Evolutionary conservation across 75 land plant species (phyloP).

Genomic region (Selaginella tamariscina): DNA sequence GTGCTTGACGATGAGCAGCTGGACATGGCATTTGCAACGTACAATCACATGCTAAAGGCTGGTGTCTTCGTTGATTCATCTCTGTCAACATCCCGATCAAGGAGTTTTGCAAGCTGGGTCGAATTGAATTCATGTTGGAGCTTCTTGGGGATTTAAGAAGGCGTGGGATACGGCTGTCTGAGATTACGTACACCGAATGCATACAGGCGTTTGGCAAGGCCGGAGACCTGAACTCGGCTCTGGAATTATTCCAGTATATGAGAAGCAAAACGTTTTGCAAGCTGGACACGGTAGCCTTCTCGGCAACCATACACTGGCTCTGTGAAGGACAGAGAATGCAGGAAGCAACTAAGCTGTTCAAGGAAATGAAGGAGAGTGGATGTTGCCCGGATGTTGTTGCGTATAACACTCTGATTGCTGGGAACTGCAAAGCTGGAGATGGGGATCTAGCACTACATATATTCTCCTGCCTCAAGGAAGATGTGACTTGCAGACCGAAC

Average conservation of each 20-base stretch:
- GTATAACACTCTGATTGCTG: constrained; percentile 9
- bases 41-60: constrained; percentile 34
- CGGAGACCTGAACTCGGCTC: constrained; percentile 38
- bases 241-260: constrained; percentile 44
- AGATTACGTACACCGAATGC: constrained; percentile 49
- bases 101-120: constrained; percentile 32
- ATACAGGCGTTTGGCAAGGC: constrained; percentile 45
- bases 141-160: constrained; percentile 40
- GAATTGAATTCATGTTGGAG: constrained; percentile 32
- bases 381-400: constrained; percentile 32
- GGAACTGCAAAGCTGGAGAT: neutral
- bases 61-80: constrained; percentile 31
- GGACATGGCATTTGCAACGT: constrained; percentile 34
- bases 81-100: constrained; percentile 45
- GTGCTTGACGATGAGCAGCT: constrained; percentile 45
- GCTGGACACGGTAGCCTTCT: constrained; percentile 45
- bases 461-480: neutral
- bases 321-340: constrained; percentile 36
- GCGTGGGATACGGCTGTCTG: constrained; percentile 40
- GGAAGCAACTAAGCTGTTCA: constrained; percentile 49
- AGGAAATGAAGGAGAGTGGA: constrained; percentile 50
- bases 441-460: neutral
- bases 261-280: constrained; percentile 21
- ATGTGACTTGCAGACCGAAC: neutral
- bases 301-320: constrained; percentile 40